phyloP scores from a whole-genome alignment of 1,284 basidiomycete genomes.

The Cyathus olla region DNA sequence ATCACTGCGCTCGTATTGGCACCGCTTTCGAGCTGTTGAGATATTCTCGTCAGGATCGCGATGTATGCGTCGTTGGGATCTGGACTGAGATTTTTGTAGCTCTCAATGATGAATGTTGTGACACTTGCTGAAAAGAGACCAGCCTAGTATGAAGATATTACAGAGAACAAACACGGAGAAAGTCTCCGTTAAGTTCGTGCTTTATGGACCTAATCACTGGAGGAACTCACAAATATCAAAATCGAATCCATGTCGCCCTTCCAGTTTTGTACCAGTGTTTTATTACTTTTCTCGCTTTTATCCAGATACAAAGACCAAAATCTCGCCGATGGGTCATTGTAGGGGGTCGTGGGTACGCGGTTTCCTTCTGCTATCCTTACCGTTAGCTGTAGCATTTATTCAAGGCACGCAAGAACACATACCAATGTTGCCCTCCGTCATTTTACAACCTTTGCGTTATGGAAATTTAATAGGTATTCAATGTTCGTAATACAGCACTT shows the following conservation, averaged over 20 bases:
- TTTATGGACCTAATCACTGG: not conserved
- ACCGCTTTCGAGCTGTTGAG: conserved; percentile 32
- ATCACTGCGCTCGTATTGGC: conserved; percentile 19
- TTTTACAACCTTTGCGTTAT: too few relatives aligned
- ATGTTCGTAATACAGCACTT: too few relatives aligned
- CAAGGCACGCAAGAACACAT: too few relatives aligned
- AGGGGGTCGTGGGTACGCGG: not conserved
- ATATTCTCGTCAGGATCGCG: conserved; percentile 44
- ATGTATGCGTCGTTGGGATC: conserved; percentile 41
- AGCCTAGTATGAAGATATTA: conserved; percentile 32
- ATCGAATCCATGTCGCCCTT: conserved; percentile 57
- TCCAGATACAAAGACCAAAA: conserved; percentile 51
- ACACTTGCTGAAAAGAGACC: conserved; percentile 59
- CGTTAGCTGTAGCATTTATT: not conserved
- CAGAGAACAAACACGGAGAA: not conserved
- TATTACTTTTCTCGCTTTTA: conserved; percentile 45
- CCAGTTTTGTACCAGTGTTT: conserved; percentile 48
- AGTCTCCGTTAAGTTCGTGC: not conserved
- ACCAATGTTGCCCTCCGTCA: too few relatives aligned
- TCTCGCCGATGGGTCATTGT: conserved; percentile 48
- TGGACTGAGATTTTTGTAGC: conserved; percentile 46
- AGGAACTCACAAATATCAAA: conserved; percentile 54
- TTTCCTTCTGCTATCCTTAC: too few relatives aligned
- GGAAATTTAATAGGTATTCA: too few relatives aligned
- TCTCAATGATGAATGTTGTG: conserved; percentile 57